phyloP scores from a whole-genome alignment of 176 grass and related monocot species.

The Musa schizocarpa region DNA sequence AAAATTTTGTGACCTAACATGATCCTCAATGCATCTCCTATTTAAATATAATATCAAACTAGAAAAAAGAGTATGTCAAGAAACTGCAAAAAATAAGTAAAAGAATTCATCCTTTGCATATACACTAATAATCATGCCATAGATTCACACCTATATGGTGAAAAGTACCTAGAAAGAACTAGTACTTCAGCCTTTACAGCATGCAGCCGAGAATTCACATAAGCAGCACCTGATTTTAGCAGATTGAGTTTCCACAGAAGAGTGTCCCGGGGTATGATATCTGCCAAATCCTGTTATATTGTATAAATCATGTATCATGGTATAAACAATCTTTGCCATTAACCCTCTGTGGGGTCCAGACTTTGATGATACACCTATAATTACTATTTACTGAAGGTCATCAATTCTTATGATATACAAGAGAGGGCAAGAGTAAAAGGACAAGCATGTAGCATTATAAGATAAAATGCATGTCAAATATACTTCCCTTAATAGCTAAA shows the following conservation, averaged over 20 bases:
- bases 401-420: neutral
- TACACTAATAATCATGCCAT: neutral
- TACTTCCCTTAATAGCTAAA: neutral
- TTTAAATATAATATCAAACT: neutral
- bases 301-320: neutral
- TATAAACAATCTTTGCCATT: neutral
- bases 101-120: neutral
- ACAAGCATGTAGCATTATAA: neutral
- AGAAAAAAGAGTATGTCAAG: too few species aligned
- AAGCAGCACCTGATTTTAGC: slow-evolving; percentile 77
- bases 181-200: slow-evolving; percentile 80
- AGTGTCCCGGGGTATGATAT: slow-evolving; percentile 84
- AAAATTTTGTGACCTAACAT: neutral
- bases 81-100: too few species aligned
- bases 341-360: neutral
- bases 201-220: slow-evolving; percentile 80
- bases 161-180: slow-evolving; percentile 77
- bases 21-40: neutral
- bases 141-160: neutral
- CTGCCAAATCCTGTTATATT: slow-evolving; percentile 53
- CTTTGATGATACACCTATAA: neutral
- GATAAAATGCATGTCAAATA: neutral
- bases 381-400: neutral
- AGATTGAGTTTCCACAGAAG: slow-evolving; percentile 91
- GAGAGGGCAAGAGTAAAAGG: neutral